Conservation (phyloP, 1,284 basidiomycete species). For the Ceratobasidium sp. region DNA sequence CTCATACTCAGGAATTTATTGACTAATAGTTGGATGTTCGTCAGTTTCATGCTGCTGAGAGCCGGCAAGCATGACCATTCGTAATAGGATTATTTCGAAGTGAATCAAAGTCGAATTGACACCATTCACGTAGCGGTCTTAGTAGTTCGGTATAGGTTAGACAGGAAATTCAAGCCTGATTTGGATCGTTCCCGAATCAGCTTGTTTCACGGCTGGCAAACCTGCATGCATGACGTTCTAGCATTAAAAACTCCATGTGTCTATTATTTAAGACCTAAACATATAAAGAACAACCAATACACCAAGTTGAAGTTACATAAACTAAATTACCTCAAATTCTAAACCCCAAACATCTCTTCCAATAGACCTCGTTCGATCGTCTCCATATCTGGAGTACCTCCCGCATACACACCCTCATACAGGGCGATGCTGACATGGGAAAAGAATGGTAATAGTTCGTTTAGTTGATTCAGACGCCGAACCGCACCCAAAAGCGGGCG, state of each 20-base stretch:
- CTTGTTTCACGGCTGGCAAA: neutral
- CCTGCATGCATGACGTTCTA: neutral
- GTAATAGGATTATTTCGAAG: neutral
- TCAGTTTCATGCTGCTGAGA: slow-evolving; percentile 38
- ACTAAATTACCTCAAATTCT: neutral
- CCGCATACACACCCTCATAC: slow-evolving; percentile 90
- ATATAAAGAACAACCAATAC: neutral
- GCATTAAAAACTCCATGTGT: neutral
- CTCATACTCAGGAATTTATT: neutral
- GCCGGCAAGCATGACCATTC: neutral
- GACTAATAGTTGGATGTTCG: neutral
- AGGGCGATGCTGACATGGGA: slow-evolving; percentile 87
- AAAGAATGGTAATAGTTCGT: slow-evolving; percentile 89
- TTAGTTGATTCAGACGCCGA: slow-evolving; percentile 82
- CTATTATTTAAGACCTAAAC: neutral
- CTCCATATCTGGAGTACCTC: slow-evolving; percentile 74
- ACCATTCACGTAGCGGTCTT: too few species aligned
- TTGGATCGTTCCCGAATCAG: neutral
- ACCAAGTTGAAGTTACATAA: neutral
- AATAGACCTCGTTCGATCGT: slow-evolving; percentile 84
- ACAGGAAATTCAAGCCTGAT: neutral
- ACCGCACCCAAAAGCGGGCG: slow-evolving; percentile 78
- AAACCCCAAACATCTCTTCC: slow-evolving; percentile 86
- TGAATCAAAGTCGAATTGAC: too few species aligned
- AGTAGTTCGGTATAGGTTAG: neutral